Conservation (phyloP, 106 monocot genomes). For the Triglochin maritima region DNA sequence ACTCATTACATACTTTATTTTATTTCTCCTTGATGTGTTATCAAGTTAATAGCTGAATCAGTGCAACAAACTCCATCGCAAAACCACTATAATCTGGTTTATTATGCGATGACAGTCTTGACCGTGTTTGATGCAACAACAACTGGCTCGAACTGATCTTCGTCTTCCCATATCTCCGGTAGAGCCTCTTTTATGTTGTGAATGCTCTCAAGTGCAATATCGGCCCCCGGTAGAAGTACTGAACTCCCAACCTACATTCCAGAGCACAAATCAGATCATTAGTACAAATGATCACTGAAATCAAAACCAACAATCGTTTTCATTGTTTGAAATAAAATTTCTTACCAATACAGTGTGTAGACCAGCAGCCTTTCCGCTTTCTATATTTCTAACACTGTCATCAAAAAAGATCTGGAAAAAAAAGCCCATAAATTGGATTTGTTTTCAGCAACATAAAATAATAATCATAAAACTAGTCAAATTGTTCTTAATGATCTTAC, state of each 20-base stretch:
- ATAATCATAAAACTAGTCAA: neutral
- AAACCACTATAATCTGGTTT: neutral
- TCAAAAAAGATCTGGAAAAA: constrained; percentile 64
- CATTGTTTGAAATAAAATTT: neutral
- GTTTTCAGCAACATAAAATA: neutral
- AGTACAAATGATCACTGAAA: neutral
- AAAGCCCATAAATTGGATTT: neutral
- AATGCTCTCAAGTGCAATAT: constrained; percentile 58
- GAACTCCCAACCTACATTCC: constrained; percentile 61
- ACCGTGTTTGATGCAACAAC: constrained; percentile 28
- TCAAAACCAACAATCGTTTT: neutral
- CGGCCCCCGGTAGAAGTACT: constrained; percentile 47
- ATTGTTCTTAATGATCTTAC: constrained; percentile 21
- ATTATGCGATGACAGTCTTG: constrained; percentile 30
- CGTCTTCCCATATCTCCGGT: constrained; percentile 66
- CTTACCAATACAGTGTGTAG: constrained; percentile 70
- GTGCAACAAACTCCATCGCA: too few species aligned
- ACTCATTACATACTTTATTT: too few species aligned
- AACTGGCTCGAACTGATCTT: constrained; percentile 25
- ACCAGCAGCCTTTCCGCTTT: constrained; percentile 58
- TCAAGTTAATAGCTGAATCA: too few species aligned
- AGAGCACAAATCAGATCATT: neutral
- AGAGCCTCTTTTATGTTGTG: constrained; percentile 84
- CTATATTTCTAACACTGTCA: constrained; percentile 70
- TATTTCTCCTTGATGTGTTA: too few species aligned